Evolutionary conservation across 2,329 filamentous ascomycete species (phyloP).

Genomic region (Hymenoscyphus scutula): DNA sequence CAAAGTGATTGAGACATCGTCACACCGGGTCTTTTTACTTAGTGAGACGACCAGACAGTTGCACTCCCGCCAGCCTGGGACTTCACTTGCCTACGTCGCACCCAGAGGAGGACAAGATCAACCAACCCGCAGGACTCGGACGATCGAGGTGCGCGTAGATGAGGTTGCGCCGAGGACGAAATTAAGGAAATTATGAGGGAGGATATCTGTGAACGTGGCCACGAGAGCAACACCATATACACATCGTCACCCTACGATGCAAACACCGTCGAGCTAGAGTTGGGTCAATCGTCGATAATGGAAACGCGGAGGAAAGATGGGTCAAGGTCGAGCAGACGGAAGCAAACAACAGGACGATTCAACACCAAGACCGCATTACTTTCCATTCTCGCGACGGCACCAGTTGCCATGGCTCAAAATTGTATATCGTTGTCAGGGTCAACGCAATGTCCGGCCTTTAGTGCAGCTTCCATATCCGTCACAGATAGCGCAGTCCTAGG

Average conservation of each 20-base stretch:
- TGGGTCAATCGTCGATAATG: constrained; percentile 14
- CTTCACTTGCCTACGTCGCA: neutral
- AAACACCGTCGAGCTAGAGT: constrained; percentile 16
- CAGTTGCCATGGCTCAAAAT: constrained; percentile 32
- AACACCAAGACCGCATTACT: constrained; percentile 30
- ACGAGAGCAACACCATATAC: constrained; percentile 19
- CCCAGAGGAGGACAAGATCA: constrained; percentile 22
- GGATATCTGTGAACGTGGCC: constrained; percentile 18
- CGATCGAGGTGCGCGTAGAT: constrained; percentile 24
- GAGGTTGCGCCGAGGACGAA: constrained; percentile 15
- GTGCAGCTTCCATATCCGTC: constrained; percentile 68
- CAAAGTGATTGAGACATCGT: constrained; percentile 6
- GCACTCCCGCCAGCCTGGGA: constrained; percentile 7
- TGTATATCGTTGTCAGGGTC: constrained; percentile 71
- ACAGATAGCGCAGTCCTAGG: constrained; percentile 56
- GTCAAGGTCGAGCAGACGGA: constrained; percentile 19
- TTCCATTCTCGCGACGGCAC: constrained; percentile 33
- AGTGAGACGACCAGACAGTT: constrained; percentile 17
- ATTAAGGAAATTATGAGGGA: constrained; percentile 31
- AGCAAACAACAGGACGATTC: constrained; percentile 23
- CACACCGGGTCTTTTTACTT: constrained; percentile 22
- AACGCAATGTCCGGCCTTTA: constrained; percentile 69
- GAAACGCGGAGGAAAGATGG: constrained; percentile 10
- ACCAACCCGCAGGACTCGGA: constrained; percentile 13
- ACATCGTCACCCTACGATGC: constrained; percentile 22